Base-by-base conservation (phyloP, 2,329 filamentous ascomycete genomes). In the Aspergillus sp. region DNA sequence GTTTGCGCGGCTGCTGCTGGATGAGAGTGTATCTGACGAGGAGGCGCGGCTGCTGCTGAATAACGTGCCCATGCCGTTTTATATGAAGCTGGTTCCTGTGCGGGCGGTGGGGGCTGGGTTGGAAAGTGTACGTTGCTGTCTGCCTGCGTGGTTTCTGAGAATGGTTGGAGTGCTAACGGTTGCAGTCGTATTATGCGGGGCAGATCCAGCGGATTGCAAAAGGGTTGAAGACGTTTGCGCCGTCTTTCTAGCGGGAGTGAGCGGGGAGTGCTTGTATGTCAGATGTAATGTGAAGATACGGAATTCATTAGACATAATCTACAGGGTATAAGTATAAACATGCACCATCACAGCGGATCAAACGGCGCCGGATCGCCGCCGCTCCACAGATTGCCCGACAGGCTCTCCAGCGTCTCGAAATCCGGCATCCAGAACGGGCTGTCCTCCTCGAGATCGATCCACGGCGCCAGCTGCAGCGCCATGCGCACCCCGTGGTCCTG, bases 371-470 rank as follows among this genome's bases (percentile, higher is more conserved):
- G 57, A 47, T 68, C 65, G 13, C 60, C 60, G 44, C 58, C 60
- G 46, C 54, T 62, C 67, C 68, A 71, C 41, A 69, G 53, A 2
- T 59, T 55, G 17, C 65, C 63, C 10, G 61, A 69, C 34, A 71
- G 29, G 55, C 60, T 64, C 54, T 71, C 63, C 50, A 70, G 54
- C 11, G 65, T 67, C 57, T 73, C 60, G 58, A 76, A 63, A 56
- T 78, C 41, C 49, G 71, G 71, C 64, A 73, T 72, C 70, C 70
- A 73, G 17, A 73, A 58, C 1, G 68, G 70, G 50, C 62, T 61
- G 53, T 60, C 61, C 20, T 69, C 63, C 45, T 68, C 64, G 47
- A 71, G 65, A 47, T 73, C 70, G 45, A 73, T 72, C 71, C 70
- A 73, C 20, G 70, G 71, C 2, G 71, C 71, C 43, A 73, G 63